Conservation (phyloP, 73 alveolate species). For the Tetrahymena elliotti region DNA sequence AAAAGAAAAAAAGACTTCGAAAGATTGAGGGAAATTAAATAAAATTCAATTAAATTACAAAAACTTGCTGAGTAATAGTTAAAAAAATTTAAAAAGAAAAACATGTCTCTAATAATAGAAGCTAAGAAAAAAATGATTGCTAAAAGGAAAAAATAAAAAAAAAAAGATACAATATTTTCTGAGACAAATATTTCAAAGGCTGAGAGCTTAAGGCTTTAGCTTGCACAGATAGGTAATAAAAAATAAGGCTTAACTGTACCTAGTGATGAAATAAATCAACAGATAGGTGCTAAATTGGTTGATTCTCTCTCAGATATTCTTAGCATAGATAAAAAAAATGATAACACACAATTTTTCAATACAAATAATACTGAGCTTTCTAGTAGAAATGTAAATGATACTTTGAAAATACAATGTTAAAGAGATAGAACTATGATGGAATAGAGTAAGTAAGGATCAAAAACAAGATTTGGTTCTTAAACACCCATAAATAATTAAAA, state of each 20-base stretch:
- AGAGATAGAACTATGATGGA: neutral
- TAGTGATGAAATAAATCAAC: neutral
- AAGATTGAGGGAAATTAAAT: neutral
- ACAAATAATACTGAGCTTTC: neutral
- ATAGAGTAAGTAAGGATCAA: neutral
- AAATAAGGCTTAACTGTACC: neutral
- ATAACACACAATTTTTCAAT: neutral
- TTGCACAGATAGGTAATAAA: neutral
- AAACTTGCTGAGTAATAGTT: neutral
- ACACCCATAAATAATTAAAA: no score
- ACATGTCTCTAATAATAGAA: neutral
- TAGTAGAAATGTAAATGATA: neutral
- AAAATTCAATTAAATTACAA: neutral
- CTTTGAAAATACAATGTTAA: neutral
- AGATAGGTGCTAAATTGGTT: neutral
- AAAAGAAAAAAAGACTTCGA: neutral
- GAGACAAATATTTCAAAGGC: neutral
- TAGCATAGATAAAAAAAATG: neutral
- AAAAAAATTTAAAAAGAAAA: neutral
- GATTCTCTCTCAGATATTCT: neutral
- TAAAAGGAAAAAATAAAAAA: neutral
- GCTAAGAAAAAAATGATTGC: neutral
- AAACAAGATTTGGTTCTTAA: neutral
- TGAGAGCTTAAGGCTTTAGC: neutral
- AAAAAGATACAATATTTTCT: neutral